Conservation (phyloP, 805 yeast genomes). For the Saccharomycopsis schoenii region DNA sequence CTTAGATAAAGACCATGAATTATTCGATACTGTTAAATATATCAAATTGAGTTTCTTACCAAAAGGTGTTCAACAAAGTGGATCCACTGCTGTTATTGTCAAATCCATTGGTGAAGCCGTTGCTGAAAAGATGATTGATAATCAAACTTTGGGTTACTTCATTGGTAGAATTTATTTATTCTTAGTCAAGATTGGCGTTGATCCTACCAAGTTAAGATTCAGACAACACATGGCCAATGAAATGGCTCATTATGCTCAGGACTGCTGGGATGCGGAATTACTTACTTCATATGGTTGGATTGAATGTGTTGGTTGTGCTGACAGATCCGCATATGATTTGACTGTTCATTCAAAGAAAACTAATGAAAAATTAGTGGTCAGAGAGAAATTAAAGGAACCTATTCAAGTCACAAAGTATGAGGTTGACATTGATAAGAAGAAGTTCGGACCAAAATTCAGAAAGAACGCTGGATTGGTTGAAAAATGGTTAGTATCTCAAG, state of each 20-base stretch:
- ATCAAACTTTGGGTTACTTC: constrained; percentile 95
- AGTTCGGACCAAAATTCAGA: constrained; percentile 96
- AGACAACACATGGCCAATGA: constrained; percentile 98
- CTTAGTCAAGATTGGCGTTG: constrained; percentile 83
- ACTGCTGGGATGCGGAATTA: constrained; percentile 99
- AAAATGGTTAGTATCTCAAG: constrained; percentile 60
- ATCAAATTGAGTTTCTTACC: constrained; percentile 71
- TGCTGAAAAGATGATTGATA: constrained; percentile 76
- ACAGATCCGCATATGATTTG: constrained; percentile 95
- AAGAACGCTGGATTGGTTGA: constrained; percentile 93
- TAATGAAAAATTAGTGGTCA: constrained; percentile 87
- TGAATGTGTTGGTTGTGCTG: constrained; percentile 99
- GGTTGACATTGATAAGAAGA: constrained; percentile 83
- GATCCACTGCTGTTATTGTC: constrained; percentile 57
- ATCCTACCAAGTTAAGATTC: constrained; percentile 74
- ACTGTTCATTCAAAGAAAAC: constrained; percentile 93
- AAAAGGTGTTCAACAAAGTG: constrained; percentile 78
- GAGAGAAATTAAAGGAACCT: constrained; percentile 83
- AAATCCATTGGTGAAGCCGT: constrained; percentile 89
- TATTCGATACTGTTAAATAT: constrained; percentile 68
- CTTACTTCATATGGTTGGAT: constrained; percentile 97
- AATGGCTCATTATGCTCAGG: constrained; percentile 99
- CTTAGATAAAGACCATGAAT: constrained; percentile 67
- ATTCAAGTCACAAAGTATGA: constrained; percentile 72
- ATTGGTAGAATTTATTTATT: constrained; percentile 86